Base-by-base conservation (phyloP, 1,139 yeast species). In the Yamadazyma dendronema region DNA sequence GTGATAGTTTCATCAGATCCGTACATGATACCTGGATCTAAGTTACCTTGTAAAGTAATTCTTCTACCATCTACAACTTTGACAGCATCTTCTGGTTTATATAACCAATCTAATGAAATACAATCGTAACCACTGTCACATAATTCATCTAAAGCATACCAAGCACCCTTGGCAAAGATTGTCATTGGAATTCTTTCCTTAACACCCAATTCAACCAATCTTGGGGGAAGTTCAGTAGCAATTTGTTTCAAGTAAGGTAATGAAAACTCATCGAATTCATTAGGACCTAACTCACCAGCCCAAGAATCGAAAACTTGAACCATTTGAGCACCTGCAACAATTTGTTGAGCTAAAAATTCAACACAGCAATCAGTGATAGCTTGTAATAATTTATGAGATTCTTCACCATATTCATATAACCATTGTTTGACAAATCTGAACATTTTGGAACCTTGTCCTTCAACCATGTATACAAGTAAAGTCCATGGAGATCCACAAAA, bases 401-500 rank as follows among this genome's bases (percentile, higher is more conserved):
- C 83, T 42, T 80, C 77, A 21, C 95, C 87, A 58, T 81, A 80
- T 53, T 75, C 78, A 67, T 83, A 90, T 43, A 92, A 73, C 97
- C 97, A 90, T 57, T 87, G 85, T 61, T 92, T 89, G 41, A 89
- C 96, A 56, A 74, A 88, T 56, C 96, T 75, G 67, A 86, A 92
- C 73, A 90, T 74, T 59, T 87, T 85, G 9, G 96, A 83, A 12
- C 97, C 96, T 51, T 96, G 97, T 34, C 98, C 98, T 64, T 92
- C 98, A 42, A 92, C 82, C 96, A 92, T 94, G 63, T 94, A 92
- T 29, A 90, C 96, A 66, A 92, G 73, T 46, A 92, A 67, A 9
- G 98, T 92, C 97, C 97, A 92, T 41, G 98, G 98, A 11, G 96
- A 97, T 40, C 98, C 98, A 50, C 92, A 87, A 63, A 92, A 92